Evolutionary conservation across 345 rosid species (phyloP), one percentile per base, ranked within the genome.

Genomic region (Brassica cretica): DNA sequence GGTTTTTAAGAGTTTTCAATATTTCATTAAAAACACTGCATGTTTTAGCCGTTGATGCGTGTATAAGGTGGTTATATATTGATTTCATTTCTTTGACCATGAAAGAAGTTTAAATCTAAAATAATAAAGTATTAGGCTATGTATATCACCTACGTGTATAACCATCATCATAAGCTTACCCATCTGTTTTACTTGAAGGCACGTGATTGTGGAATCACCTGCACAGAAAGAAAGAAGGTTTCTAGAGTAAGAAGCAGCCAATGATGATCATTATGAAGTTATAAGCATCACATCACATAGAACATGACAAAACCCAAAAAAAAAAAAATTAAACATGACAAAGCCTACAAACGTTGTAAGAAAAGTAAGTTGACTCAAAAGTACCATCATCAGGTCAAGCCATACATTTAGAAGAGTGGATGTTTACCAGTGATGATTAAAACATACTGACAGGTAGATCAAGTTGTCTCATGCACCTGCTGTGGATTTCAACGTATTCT

Each of bases 401-500:
- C 35, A 19, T 44, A 66, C 14, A 2, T 12, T 19, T 11, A 21
- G 32, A 76, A 60, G 24, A 68, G 69, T 18, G 21, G 30, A 39
- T 12, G 33, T 30, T 33, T 4, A 59, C 71, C 33, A 71, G 24
- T 16, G 51, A 80, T 66, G 41, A 67, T 24, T 59, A 44, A 49
- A 69, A 79, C 68, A 85, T 83, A 89, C 98, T 91, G 73, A 94
- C 96, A 79, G 90, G 84, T 21, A 58, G 78, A 80, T 81, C 84
- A 60, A 85, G 62, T 65, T 84, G 90, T 78, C 83, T 81, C 89
- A 84, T 78, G 89, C 87, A 78, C 85, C 89, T 88, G 87, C 92
- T 84, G 80, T 88, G 92, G 70, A 83, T 88, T 82, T 89, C 97
- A 83, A 92, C 86, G 78, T 94, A 94, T 66, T 92, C 96, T 88